phyloP scores from a whole-genome alignment of 2,329 filamentous ascomycete genomes.

The Dothidotthia symphoricarpi region DNA sequence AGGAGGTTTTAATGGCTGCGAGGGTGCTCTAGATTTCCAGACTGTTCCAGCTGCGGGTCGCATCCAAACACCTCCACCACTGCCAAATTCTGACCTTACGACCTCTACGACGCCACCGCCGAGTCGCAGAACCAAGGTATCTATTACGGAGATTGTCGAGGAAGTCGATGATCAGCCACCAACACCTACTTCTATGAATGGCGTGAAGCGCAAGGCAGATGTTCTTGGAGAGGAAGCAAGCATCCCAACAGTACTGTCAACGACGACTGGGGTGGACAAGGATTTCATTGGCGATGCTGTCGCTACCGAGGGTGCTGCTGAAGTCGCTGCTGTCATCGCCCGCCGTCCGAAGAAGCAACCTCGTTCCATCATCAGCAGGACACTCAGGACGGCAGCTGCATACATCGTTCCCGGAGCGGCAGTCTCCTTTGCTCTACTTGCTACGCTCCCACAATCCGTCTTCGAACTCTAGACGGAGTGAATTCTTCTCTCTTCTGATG shows the following conservation, averaged over 20 bases:
- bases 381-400: slow-evolving; percentile 12
- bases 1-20: background rate
- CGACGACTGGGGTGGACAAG: background rate
- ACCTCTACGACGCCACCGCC: slow-evolving; percentile 14
- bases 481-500: background rate
- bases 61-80: slow-evolving; percentile 22
- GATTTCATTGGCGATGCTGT: background rate
- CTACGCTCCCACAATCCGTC: slow-evolving; percentile 23
- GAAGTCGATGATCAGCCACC: slow-evolving; percentile 24
- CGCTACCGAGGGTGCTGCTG: background rate
- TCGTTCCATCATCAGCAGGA: slow-evolving; percentile 13
- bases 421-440: slow-evolving; percentile 20
- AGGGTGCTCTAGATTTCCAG: background rate
- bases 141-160: slow-evolving; percentile 37
- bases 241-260: background rate
- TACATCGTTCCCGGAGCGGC: slow-evolving; percentile 20
- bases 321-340: slow-evolving; percentile 8
- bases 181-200: slow-evolving; percentile 28
- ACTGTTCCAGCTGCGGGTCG: slow-evolving; percentile 5
- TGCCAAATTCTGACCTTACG: slow-evolving; percentile 8
- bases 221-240: slow-evolving; percentile 16
- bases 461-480: slow-evolving; percentile 10
- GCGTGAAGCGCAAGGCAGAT: slow-evolving; percentile 36
- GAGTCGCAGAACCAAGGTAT: slow-evolving; percentile 26
- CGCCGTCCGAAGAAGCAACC: slow-evolving; percentile 23